Base-by-base conservation (phyloP, 1,284 basidiomycete genomes). In the Trichosporon asahii region DNA sequence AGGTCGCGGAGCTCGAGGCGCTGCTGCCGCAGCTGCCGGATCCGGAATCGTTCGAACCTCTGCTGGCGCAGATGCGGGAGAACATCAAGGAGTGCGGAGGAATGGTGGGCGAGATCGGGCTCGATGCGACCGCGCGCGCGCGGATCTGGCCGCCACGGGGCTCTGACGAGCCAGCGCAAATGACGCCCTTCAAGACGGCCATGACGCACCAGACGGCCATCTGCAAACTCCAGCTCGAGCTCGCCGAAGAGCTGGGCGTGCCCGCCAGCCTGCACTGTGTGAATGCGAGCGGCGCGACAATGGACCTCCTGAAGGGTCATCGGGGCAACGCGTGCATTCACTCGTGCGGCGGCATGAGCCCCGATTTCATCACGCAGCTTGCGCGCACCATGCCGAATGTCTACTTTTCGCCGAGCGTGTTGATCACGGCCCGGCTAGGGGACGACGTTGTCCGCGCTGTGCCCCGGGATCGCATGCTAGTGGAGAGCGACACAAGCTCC, bases 101-200 rank as follows among this genome's bases (percentile, higher is more conserved):
- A 0, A 83, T 85, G 76, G 68, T 86, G 6, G 85, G 85, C 37
- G 85, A 86, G 74, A 78, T 86, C 2, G 85, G 85, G 0, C 74
- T 86, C 11, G 85, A 86, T 72, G 77, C 78, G 1, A 77, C 78
- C 21, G 84, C 84, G 29, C 66, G 70, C 14, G 69, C 70, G 15
- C 66, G 66, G 12, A 44, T 70, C 60, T 27, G 53, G 64, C 35
- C 66, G 53, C 29, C 44, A 6, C 23, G 65, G 3, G 35, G 33
- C 21, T 68, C 66, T 33, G 76, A 76, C 64, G 68, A 68, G 60
- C 27, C 23, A 23, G n/a, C 64, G n/a, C 55, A 74, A 55, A 72
- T 84, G 40, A 82, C 82, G 12, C 79, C 81, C 23, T 83, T 85
- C 73, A 82, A 82, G 60, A 82, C 83, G 4, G 75, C 77, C 15